Percentiles rank a stretch among this genome's conserved stretches.
Evolutionary conservation across 73 alveolate genomes (phyloP).

Genomic region (Symbiodinium natans): DNA sequence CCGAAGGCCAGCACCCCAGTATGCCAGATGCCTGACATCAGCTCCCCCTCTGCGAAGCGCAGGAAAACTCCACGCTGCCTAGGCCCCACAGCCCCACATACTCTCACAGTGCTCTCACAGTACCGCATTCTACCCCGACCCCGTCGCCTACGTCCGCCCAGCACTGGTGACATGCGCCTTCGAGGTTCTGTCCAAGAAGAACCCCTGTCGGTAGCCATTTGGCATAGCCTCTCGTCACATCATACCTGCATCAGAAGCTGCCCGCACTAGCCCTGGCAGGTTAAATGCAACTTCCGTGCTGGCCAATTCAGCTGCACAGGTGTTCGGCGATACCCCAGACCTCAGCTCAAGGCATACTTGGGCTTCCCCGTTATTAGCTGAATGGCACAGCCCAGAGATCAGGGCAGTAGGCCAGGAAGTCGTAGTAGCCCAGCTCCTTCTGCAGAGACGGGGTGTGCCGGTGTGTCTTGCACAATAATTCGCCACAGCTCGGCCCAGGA

Average conservation of each 20-base stretch:
- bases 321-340: conserved; percentile 72
- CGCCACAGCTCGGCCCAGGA: not conserved
- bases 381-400: not conserved
- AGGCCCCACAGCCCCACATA: no score
- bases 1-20: conserved; percentile 83
- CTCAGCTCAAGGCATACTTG: no score
- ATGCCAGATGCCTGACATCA: conserved; percentile 60
- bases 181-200: conserved; percentile 21
- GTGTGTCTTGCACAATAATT: not conserved
- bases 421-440: conserved; percentile 73
- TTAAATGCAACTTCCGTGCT: no score
- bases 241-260: conserved; percentile 27
- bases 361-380: no score
- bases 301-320: conserved; percentile 60
- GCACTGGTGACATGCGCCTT: conserved; percentile 12
- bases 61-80: no score
- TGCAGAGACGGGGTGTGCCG: not conserved
- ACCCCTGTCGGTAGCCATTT: conserved; percentile 50
- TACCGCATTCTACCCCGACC: no score
- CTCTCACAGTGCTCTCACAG: no score
- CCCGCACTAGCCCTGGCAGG: no score
- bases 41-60: no score
- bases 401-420: conserved; percentile 32
- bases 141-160: no score
- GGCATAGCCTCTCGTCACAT: conserved; percentile 58